A percentile compares a stretch with the other conserved stretches of the same genome.
phyloP scores from a whole-genome alignment of 352 stramenopile species.

The Aphanomyces invadans region DNA sequence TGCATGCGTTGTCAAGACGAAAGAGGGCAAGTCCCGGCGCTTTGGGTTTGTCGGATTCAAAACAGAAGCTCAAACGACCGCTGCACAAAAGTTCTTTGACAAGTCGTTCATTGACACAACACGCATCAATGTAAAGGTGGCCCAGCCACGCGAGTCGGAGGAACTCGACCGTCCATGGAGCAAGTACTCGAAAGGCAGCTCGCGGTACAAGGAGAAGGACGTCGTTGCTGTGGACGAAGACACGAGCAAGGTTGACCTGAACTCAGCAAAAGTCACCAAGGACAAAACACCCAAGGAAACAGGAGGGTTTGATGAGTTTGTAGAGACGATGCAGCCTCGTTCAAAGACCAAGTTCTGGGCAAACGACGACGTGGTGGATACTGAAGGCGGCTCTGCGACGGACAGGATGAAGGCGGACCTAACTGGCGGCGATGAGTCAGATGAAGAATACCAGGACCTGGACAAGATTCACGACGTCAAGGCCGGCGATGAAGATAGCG shows the following conservation, averaged over 20 bases:
- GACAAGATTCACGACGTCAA: constrained; percentile 10
- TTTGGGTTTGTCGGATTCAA: constrained; percentile 84
- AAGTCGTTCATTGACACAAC: constrained; percentile 88
- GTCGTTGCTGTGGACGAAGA: constrained; percentile 17
- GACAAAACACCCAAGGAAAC: constrained; percentile 29
- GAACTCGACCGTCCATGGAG: constrained; percentile 76
- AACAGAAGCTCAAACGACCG: constrained; percentile 45
- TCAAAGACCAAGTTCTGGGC: constrained; percentile 86
- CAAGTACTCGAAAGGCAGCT: constrained; percentile 83
- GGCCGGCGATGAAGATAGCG: constrained; percentile 30
- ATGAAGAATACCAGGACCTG: constrained; percentile 85
- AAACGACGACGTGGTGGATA: constrained; percentile 79
- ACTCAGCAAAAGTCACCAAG: constrained; percentile 28
- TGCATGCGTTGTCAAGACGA: constrained; percentile 83
- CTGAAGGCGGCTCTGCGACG: constrained; percentile 28
- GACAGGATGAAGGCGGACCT: constrained; percentile 30
- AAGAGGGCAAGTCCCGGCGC: constrained; percentile 73
- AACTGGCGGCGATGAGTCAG: constrained; percentile 32
- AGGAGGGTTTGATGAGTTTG: constrained; percentile 82
- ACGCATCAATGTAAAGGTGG: constrained; percentile 75
- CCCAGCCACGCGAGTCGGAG: constrained; percentile 50
- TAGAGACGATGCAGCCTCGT: constrained; percentile 85
- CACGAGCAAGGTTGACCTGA: constrained; percentile 8
- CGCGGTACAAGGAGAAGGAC: constrained; percentile 45
- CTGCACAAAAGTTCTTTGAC: constrained; percentile 62